phyloP scores from a whole-genome alignment of 768 basidiomycete genomes.

The Mycena pura region DNA sequence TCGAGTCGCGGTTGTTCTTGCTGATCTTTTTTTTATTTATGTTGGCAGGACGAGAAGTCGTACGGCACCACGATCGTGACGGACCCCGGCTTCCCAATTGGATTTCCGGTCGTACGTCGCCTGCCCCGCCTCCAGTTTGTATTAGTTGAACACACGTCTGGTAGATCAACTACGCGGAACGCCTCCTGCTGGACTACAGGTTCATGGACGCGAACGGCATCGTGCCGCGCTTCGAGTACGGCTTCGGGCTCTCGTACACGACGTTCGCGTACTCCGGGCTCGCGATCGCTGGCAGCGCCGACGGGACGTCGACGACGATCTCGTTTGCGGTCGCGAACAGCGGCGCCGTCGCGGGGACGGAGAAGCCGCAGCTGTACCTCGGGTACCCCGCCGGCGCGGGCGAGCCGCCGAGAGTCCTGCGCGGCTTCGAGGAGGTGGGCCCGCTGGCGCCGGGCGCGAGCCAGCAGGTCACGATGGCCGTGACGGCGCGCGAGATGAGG shows the following conservation, averaged over 20 bases:
- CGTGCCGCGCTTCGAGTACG: conserved; percentile 67
- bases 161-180: too few species aligned
- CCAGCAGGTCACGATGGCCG: conserved; percentile 42
- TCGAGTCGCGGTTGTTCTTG: too few species aligned
- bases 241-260: conserved; percentile 79
- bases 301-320: conserved; percentile 42
- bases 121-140: too few species aligned
- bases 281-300: conserved; percentile 42
- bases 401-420: conserved; percentile 56
- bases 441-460: conserved; percentile 44
- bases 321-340: conserved; percentile 56
- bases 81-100: too few species aligned
- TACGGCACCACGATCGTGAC: too few species aligned
- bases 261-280: conserved; percentile 68
- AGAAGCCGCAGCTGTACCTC: conserved; percentile 63
- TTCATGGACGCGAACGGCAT: conserved; percentile 63
- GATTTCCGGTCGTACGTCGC: too few species aligned
- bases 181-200: too few species aligned
- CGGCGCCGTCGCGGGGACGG: conserved; percentile 55
- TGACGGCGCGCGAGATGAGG: conserved; percentile 55
- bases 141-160: too few species aligned
- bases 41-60: too few species aligned
- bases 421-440: conserved; percentile 61
- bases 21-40: too few species aligned
- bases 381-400: conserved; percentile 53